Evolutionary conservation across 768 basidiomycete genomes (phyloP), one percentile per base, ranked within the genome.

Genomic region (Tylopilus sp.): DNA sequence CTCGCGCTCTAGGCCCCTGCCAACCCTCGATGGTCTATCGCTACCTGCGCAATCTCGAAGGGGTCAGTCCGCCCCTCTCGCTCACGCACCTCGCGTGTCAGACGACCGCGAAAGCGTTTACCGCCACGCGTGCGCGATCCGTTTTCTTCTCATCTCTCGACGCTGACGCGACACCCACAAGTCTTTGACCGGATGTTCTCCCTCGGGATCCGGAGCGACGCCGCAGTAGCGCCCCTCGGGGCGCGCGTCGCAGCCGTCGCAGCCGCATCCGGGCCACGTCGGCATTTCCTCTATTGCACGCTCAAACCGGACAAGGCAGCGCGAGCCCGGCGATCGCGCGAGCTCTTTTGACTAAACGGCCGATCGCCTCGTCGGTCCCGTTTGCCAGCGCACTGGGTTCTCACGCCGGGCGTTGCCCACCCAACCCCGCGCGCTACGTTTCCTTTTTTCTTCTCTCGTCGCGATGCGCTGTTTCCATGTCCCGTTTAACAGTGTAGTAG

Each of bases 21-120:
- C 91, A 92, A 72, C 91, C 92, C 1, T 90, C 88, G 29, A 92
- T 95, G 87, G 89, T 93, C 22, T 94, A 86, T 65, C 88, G 95
- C 26, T 96, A 93, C 72, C 80, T 96, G 31, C 83, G 94, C 42
- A 87, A 86, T 69, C 78, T 98, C 12, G 94, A 98, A 69, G 92
- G 91, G 21, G 83, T 94, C 56, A 93, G 88, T 60, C 94, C 94
- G 3, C 89, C 92, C 8, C 75, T 98, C 36, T 80, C 86, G 9
- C 80, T 97, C 37, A 89, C 87, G 0, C 92, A 95, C 60, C 86
- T 94, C 28, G 78, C 82, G 17, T 98, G 94, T 70, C 94, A 97
- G 65, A 85, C 82, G 10, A 88, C 87, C 45, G 94, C 94, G 6
- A 93, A 92, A 62, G 85, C 88, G 2, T 98, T 94, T 66, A 84